Percentiles rank a stretch among this genome's conserved stretches.
Conservation (phyloP, 257 asterid genomes). For the Nicotiana attenuata region DNA sequence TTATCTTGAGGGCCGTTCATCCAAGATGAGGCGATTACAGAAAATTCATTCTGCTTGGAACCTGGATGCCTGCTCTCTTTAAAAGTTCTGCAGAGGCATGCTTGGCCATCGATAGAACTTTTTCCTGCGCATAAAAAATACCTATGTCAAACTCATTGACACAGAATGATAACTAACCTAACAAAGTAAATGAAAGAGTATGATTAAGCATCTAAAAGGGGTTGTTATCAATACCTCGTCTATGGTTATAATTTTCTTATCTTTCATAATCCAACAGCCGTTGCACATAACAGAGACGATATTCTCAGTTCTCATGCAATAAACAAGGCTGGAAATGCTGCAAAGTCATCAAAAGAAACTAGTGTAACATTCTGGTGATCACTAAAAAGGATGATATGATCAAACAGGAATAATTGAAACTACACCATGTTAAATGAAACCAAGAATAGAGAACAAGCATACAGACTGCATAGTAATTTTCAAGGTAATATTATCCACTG, state of each 20-base stretch:
- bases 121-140: conserved; percentile 29
- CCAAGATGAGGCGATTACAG: background rate
- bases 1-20: too few relatives aligned
- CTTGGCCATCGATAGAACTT: conserved; percentile 44
- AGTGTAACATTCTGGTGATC: background rate
- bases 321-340: conserved; percentile 85
- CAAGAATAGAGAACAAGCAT: background rate
- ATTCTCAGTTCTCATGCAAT: conserved; percentile 72
- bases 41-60: conserved; percentile 56
- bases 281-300: conserved; percentile 64
- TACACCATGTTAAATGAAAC: background rate
- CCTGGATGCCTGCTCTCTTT: conserved; percentile 48
- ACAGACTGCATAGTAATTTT: background rate
- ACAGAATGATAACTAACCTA: background rate
- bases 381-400: background rate
- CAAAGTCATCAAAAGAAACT: conserved; percentile 20
- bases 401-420: background rate
- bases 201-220: background rate
- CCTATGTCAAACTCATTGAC: too few relatives aligned
- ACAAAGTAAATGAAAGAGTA: background rate
- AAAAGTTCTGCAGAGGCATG: conserved; percentile 48
- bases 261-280: conserved; percentile 75
- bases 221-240: conserved; percentile 42
- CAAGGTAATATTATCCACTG: background rate
- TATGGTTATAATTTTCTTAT: conserved; percentile 42